Evolutionary conservation across 2,329 filamentous ascomycete genomes (phyloP), one percentile per base, ranked within the genome.

Genomic region (Cordyceps tenuipes): DNA sequence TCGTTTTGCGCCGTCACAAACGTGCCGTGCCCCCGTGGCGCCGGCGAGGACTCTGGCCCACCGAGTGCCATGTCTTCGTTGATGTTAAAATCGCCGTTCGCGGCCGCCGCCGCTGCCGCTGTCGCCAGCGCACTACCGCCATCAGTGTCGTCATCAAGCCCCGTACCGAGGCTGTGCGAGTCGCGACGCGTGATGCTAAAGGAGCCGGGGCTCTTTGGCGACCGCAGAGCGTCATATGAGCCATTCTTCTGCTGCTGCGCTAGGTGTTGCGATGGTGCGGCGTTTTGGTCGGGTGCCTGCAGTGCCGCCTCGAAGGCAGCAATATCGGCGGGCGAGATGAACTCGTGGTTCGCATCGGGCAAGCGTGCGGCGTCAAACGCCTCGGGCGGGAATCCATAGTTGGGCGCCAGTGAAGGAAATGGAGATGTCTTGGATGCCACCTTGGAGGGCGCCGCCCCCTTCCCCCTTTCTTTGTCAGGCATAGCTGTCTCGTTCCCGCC

Each of bases 1-100:
- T 99, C 94, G 72, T 96, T 96, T 69, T 95, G 85, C 46, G 94
- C 93, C 3, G 90, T 89, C 67, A 97, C 90, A 70, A 92, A 91
- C 54, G 83, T 75, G 44, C 73, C 75, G 1, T 73, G 73, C 2
- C 46, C 55, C 5, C 47, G 46, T 15, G 46, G 31, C 7, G 46
- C 55, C 17, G 55, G 44, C 15, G 55, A 57, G 3, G 55, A 41
- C 10, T 34, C 46, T 3, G 21, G 31, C 21, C 34, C 55, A 10
- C 21, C 74, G 12, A 23, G n/a, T 7, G 43, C 72, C 0, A 73
- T 75, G 0, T 73, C 71, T 0, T 73, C 71, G 2, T 73, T 69
- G 12, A 10, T 36, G 2, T n/a, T 48, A 3, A 59, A 54, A 21
- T 59, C 1, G 73, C 71, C n/a, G 19, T 46, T 57, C 12, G 59